Evolutionary conservation across 2,329 filamentous ascomycete genomes (phyloP).

Genomic region (Aspergillus glaucus): DNA sequence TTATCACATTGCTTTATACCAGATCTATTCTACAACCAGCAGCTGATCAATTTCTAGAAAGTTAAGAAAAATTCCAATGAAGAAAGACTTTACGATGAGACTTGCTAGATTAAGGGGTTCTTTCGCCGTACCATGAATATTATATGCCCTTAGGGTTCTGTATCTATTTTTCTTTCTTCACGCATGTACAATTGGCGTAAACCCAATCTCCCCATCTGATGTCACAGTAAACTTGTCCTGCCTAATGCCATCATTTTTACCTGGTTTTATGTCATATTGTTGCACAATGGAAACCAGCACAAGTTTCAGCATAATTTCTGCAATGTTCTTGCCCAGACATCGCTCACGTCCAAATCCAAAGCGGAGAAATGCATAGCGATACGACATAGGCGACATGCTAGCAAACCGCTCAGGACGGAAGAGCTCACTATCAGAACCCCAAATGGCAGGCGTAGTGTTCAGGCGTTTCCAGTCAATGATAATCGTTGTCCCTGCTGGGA

Average conservation of each 20-base stretch:
- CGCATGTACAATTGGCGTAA: background rate
- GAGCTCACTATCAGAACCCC: conserved; percentile 8
- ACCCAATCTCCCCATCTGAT: background rate
- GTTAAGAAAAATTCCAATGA: background rate
- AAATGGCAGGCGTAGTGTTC: conserved; percentile 19
- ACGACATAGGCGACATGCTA: background rate
- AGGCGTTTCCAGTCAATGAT: conserved; percentile 37
- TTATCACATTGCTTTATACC: background rate
- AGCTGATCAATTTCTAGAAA: background rate
- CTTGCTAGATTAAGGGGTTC: background rate
- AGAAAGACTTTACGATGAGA: background rate
- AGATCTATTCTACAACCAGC: background rate
- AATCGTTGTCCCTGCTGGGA: conserved; percentile 34
- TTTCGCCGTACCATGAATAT: background rate
- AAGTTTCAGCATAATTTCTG: conserved; percentile 1
- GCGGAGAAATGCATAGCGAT: background rate
- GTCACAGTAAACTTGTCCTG: background rate
- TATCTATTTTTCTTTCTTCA: background rate
- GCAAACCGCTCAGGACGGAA: conserved; percentile 13
- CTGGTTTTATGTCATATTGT: background rate
- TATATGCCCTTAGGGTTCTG: background rate
- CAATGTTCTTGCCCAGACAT: conserved; percentile 6
- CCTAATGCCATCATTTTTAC: background rate
- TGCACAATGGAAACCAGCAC: background rate
- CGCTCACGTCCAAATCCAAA: background rate